Base-by-base conservation (phyloP, 2,329 filamentous ascomycete species). In the Thelonectria rubi region DNA sequence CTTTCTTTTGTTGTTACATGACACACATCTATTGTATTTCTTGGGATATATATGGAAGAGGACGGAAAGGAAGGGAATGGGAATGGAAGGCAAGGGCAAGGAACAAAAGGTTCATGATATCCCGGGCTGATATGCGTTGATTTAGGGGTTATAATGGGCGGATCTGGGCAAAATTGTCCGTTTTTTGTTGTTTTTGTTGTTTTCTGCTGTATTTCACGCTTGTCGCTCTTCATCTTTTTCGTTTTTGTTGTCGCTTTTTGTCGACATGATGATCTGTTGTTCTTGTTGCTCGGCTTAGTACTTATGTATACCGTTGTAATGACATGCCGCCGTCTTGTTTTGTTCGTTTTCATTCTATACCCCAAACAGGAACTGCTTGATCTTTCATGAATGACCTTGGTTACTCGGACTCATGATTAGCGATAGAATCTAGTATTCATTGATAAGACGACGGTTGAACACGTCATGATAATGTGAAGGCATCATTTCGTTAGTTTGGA, bases 221-320 rank as follows among this genome's bases (percentile, higher is more conserved):
- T 37, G 34, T 15, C 14, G 34, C 11, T 42, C 62, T 4, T 55
- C 8, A 6, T 30, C 26, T 30, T 30, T 11, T 59, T 61, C 24
- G 49, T 47, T 48, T 26, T 43, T 17, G 18, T 30, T 24, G 24
- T 24, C 8, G 26, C 26, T n/a, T 30, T 57, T 30, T 57, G 47
- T 49, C 40, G 45, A 55, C 47, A 21, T 32, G 61, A 8, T 48
- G 5, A 30, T 47, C 18, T 17, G 26, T 7, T 17, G 8, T 42
- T 55, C 7, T 40, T 32, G 37, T 53, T 62, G 14, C 60, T 47
- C 45, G 64, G 59, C 40, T 61, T 59, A 34, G 62, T 58, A 59
- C n/a, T n/a, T n/a, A n/a, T 50, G 57, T 67, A 62, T 55, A 63
- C 46, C 53, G 49, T 64, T 66, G 59, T 70, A 70, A 69, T 71